Evolutionary conservation across 495 filamentous ascomycete species (phyloP), one percentile per base, ranked within the genome.

Genomic region (Hyphodiscus hymeniophilus): DNA sequence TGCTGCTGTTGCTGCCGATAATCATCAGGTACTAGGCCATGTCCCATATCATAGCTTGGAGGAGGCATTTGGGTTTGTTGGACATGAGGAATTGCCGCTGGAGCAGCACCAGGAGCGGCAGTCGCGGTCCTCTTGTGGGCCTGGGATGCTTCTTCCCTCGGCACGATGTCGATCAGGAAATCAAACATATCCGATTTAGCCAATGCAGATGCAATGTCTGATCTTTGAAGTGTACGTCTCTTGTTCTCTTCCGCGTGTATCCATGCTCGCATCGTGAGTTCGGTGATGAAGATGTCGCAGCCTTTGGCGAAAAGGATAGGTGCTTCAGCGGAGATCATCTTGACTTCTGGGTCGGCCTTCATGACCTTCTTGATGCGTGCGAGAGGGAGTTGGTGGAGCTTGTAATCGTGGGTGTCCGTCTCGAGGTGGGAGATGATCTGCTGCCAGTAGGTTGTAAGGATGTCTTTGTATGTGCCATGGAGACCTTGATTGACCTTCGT

Each of bases 131-230:
- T 75, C 70, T 95, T 95, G 64, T 95, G 88, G 51, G 80, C 75
- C 40, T n/a, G n/a, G n/a, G 82, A 74, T 16, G 92, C 89, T 60
- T 98, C 92, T 63, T 98, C 92, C 31, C 92, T 81, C 4, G 92
- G 92, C 7, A 98, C 92, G 49, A 98, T 98, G 65, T 98, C 92
- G 63, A 98, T 98, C 45, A 98, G 74, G 68, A 98, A 98, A 70
- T 98, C 92, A 66, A 98, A 98, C 92, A 98, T 97, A 66, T 98
- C 92, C 30, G 88, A 94, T 68, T 97, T 97, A 47, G 89, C 85
- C 24, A 98, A 74, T 13, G 92, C 92, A 21, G 85, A 89, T 42
- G 92, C 92, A 63, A 98, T 98, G 60, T 98, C 92, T 38, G 87
- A 94, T 36, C 92, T 81, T 66, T 98, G 92, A 28, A 98, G 74